phyloP scores from a whole-genome alignment of 2,329 filamentous ascomycete species.

The Zymoseptoria crescenta region DNA sequence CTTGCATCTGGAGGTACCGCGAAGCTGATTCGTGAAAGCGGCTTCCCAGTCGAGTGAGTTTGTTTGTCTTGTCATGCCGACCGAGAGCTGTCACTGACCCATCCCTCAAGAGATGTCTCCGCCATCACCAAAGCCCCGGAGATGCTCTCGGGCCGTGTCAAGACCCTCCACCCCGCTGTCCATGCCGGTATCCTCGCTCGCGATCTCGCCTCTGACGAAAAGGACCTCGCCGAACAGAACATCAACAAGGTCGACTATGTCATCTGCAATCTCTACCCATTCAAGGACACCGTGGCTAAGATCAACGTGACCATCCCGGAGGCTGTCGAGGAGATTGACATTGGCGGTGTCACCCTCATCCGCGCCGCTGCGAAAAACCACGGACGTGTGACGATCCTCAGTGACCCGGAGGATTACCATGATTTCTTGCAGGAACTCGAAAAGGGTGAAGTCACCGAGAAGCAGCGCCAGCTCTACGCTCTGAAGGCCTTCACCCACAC shows the following conservation, averaged over 20 bases:
- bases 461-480: conserved; percentile 79
- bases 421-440: conserved; percentile 89
- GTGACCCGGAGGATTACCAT: conserved; percentile 86
- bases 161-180: conserved; percentile 86
- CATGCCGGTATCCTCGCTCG: conserved; percentile 80
- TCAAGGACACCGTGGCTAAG: conserved; percentile 97
- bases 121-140: conserved; percentile 92
- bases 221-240: conserved; percentile 90
- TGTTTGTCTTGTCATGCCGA: not conserved
- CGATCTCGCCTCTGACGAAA: conserved; percentile 89
- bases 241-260: conserved; percentile 94
- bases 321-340: conserved; percentile 98
- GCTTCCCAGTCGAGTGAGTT: conserved; percentile 83
- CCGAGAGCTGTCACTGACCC: conserved; percentile 1
- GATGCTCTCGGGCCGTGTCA: conserved; percentile 87
- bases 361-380: conserved; percentile 98
- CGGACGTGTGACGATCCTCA: conserved; percentile 87
- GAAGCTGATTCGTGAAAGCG: conserved; percentile 92
- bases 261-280: conserved; percentile 96
- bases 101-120: conserved; percentile 70
- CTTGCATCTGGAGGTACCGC: conserved; percentile 92
- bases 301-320: conserved; percentile 94
- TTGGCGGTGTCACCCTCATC: conserved; percentile 92
- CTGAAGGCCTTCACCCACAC: conserved; percentile 98
- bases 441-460: conserved; percentile 74